These are phyloP conservation scores for Hypoxylon fragiforme DNA, from an alignment of 495 filamentous ascomycete genomes.

Conservation along the genomic window DNA sequence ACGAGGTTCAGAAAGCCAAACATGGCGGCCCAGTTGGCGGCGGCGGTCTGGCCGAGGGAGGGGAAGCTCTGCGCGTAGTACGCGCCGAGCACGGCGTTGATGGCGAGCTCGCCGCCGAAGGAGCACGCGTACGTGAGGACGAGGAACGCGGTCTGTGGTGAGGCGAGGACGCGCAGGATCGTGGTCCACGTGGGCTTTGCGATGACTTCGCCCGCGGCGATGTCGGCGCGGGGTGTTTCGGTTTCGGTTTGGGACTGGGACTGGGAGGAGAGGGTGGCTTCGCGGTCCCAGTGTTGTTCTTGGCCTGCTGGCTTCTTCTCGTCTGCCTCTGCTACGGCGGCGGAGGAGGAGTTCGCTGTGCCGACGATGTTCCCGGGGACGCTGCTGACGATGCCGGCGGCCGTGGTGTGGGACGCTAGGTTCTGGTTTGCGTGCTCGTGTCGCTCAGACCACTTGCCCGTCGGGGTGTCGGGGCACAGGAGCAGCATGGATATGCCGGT, in stretches of 20 bases:
- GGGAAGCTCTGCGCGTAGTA: conserved; percentile 84
- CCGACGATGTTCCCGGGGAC: conserved; percentile 61
- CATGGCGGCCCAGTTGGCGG: conserved; percentile 82
- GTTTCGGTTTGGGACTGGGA: not conserved
- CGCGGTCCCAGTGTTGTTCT: conserved; percentile 47
- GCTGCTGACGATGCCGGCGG: conserved; percentile 47
- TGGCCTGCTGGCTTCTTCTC: conserved; percentile 45
- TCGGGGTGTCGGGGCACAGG: conserved; percentile 82
- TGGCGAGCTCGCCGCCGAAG: conserved; percentile 82
- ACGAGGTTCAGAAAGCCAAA: conserved; percentile 86
- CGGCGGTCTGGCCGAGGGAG: conserved; percentile 68
- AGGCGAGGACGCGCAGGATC: conserved; percentile 60
- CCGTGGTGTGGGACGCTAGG: conserved; percentile 43
- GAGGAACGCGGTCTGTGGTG: conserved; percentile 68
- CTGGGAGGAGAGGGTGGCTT: conserved; percentile 51
- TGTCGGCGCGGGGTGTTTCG: not conserved
- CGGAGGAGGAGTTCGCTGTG: conserved; percentile 40
- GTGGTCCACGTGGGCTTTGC: conserved; percentile 66
- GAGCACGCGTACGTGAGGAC: conserved; percentile 78
- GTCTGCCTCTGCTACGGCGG: conserved; percentile 36
- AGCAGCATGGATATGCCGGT: conserved; percentile 70
- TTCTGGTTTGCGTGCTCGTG: conserved; percentile 54
- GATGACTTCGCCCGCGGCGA: conserved; percentile 65
- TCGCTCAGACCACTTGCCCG: conserved; percentile 79
- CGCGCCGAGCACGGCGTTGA: conserved; percentile 78